These are phyloP conservation scores for Boehmeria nivea DNA, from an alignment of 306 rosid genomes.

Conservation along the genomic window DNA sequence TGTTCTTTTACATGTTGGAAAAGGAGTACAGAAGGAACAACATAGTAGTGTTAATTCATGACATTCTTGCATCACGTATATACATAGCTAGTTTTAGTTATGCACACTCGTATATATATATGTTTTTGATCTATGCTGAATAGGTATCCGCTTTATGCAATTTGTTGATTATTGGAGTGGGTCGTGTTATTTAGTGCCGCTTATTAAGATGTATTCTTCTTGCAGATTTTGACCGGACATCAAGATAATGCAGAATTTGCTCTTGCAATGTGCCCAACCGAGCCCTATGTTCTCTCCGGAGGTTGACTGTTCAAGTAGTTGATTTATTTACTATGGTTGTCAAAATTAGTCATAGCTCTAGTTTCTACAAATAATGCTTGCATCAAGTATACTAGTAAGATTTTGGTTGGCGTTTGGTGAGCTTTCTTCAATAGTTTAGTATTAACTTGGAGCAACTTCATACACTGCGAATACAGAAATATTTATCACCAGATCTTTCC, in stretches of 20 bases:
- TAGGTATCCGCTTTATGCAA: not conserved
- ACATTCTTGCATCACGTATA: not conserved
- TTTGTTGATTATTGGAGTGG: not conserved
- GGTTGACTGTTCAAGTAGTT: constrained; percentile 37
- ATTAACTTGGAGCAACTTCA: no score
- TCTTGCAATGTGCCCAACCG: constrained; percentile 99
- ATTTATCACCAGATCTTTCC: not conserved
- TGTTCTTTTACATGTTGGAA: no score
- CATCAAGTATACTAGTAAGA: no score
- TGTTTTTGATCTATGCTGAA: not conserved
- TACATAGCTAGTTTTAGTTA: not conserved
- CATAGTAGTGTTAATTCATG: not conserved
- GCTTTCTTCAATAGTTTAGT: no score
- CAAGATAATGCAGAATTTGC: constrained; percentile 99
- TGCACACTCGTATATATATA: not conserved
- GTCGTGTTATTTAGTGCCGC: not conserved
- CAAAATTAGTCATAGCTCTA: no score
- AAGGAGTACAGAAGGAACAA: no score
- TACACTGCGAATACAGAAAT: no score
- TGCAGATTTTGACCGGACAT: constrained; percentile 94
- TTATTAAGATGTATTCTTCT: constrained; percentile 2
- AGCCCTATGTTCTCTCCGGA: constrained; percentile 96
- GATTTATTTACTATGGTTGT: not conserved
- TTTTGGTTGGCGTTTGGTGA: no score
- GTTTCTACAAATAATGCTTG: no score